Conservation (phyloP, 73 alveolate species). For the Paramecium bursaria region DNA sequence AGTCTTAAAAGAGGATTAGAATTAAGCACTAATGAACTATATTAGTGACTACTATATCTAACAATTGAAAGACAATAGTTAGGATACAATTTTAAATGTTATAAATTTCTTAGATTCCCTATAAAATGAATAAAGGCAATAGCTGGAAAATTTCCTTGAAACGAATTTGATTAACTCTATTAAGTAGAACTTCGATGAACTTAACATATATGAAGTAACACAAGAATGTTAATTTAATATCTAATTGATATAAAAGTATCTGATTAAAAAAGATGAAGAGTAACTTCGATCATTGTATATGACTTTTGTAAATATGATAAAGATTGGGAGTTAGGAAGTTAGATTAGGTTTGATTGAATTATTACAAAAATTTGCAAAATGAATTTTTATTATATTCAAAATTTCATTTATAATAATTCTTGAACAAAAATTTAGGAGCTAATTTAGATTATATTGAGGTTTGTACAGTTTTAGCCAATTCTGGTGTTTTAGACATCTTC, state of each 20-base stretch:
- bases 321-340: slow-evolving; percentile 3
- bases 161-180: not conserved
- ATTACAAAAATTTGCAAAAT: too few relatives aligned
- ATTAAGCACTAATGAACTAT: too few relatives aligned
- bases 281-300: not conserved
- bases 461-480: slow-evolving; percentile 26
- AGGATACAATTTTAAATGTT: too few relatives aligned
- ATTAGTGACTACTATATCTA: too few relatives aligned
- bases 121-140: too few relatives aligned
- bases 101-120: too few relatives aligned
- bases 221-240: slow-evolving; percentile 35
- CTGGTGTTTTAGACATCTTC: slow-evolving; percentile 48
- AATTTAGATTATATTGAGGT: not conserved
- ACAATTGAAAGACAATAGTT: too few relatives aligned
- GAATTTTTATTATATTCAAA: too few relatives aligned
- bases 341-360: too few relatives aligned
- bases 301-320: slow-evolving; percentile 43
- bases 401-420: slow-evolving; percentile 59
- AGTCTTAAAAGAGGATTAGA: too few relatives aligned
- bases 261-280: not conserved
- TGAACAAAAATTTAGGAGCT: slow-evolving; percentile 36
- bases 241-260: not conserved
- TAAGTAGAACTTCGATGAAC: not conserved
- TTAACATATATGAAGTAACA: slow-evolving; percentile 14
- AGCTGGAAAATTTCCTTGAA: too few relatives aligned